Percentiles rank a stretch among this genome's conserved stretches.
Conservation (phyloP, 352 stramenopile genomes). For the Phytophthora foliorum region DNA sequence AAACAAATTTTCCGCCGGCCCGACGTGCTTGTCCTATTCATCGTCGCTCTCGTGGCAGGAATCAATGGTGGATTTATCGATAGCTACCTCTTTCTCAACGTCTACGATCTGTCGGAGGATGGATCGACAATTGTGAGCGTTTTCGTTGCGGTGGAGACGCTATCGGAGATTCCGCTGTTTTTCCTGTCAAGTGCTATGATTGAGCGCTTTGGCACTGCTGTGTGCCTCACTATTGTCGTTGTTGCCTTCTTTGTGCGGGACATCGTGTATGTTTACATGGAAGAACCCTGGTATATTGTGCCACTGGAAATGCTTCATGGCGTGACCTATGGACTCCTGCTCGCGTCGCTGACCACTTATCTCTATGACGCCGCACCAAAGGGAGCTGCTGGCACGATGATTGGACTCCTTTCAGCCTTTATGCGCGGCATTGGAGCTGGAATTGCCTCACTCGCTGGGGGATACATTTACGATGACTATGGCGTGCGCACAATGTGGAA, state of each 20-base stretch:
- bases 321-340: conserved; percentile 56
- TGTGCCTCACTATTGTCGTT: conserved; percentile 56
- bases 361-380: conserved; percentile 49
- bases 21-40: conserved; percentile 53
- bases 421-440: conserved; percentile 59
- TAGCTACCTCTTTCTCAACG: conserved; percentile 62
- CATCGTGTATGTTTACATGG: conserved; percentile 66
- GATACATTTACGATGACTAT: conserved; percentile 64
- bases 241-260: conserved; percentile 54
- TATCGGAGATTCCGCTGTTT: conserved; percentile 68
- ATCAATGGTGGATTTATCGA: conserved; percentile 67
- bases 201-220: conserved; percentile 47
- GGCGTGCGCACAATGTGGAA: conserved; percentile 60
- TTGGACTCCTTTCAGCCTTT: conserved; percentile 65
- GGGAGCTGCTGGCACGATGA: conserved; percentile 60
- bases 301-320: conserved; percentile 71
- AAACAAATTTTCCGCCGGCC: conserved; percentile 29
- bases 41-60: conserved; percentile 55
- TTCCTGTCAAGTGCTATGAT: conserved; percentile 66
- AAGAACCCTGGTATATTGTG: conserved; percentile 61
- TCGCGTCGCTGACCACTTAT: conserved; percentile 60
- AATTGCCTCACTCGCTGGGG: conserved; percentile 56
- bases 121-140: conserved; percentile 62
- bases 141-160: conserved; percentile 57
- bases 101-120: conserved; percentile 59